These are phyloP conservation scores for Trichoderma simmonsii DNA, from an alignment of 2,329 filamentous ascomycete species.

Conservation along the genomic window DNA sequence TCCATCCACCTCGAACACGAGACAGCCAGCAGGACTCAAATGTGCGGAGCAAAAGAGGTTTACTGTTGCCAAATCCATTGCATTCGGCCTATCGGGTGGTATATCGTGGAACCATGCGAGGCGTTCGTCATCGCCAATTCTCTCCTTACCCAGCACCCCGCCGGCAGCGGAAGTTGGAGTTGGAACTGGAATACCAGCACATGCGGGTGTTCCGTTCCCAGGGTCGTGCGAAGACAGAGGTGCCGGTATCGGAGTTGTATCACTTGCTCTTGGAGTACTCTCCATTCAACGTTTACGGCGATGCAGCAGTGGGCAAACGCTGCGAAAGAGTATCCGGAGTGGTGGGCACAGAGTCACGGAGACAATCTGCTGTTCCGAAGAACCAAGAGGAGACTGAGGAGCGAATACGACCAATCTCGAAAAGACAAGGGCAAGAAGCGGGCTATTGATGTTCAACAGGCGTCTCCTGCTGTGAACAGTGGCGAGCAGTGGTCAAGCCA, in stretches of 20 bases:
- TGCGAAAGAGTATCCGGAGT: not conserved
- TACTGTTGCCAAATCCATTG: conserved; percentile 15
- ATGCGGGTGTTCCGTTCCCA: conserved; percentile 1
- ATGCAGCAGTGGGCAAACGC: not conserved
- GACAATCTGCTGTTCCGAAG: conserved; percentile 1
- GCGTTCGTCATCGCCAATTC: not conserved
- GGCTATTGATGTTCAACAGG: not conserved
- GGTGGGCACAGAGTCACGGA: not conserved
- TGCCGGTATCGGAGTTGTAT: not conserved
- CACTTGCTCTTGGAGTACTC: not conserved
- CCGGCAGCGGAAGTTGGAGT: not conserved
- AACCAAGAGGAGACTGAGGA: not conserved
- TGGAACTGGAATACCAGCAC: conserved; percentile 4
- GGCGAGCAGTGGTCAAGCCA: not conserved
- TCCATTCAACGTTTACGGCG: not conserved
- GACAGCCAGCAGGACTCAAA: not conserved
- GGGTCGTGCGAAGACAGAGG: conserved; percentile 1
- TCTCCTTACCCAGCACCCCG: not conserved
- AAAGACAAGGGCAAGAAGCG: not conserved
- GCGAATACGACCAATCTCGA: not conserved
- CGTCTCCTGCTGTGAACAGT: not conserved
- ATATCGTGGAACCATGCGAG: conserved; percentile 11
- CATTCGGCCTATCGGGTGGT: conserved; percentile 11
- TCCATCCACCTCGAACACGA: not conserved
- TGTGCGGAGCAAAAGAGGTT: conserved; percentile 16